Conservation (phyloP, 768 basidiomycete species). For the Serpula lacrymans region DNA sequence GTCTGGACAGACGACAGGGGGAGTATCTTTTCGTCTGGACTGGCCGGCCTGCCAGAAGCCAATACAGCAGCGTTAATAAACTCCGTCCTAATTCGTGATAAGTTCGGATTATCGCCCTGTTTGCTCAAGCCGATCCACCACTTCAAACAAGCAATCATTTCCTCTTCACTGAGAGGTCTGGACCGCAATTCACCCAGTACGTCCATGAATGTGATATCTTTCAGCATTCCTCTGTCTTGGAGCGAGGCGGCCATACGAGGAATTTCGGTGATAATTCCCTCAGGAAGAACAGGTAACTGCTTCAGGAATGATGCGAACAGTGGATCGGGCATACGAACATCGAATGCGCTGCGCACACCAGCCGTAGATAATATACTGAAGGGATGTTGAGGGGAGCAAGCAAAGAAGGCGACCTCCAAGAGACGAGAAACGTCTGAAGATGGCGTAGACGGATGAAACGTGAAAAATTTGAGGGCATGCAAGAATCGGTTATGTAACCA, state of each 20-base stretch:
- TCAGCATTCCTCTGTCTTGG: slow-evolving; percentile 61
- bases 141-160: slow-evolving; percentile 77
- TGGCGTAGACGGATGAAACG: slow-evolving; percentile 85
- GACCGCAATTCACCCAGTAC: slow-evolving; percentile 73
- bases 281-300: slow-evolving; percentile 69
- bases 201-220: slow-evolving; percentile 75
- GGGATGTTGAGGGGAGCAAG: slow-evolving; percentile 43
- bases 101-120: slow-evolving; percentile 31
- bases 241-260: slow-evolving; percentile 59
- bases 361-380: slow-evolving; percentile 74
- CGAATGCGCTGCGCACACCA: slow-evolving; percentile 63
- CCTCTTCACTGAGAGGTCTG: slow-evolving; percentile 64
- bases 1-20: slow-evolving; percentile 68
- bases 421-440: slow-evolving; percentile 69
- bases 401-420: slow-evolving; percentile 79
- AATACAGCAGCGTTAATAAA: slow-evolving; percentile 74
- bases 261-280: slow-evolving; percentile 53
- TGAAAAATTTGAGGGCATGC: slow-evolving; percentile 87
- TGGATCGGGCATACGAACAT: slow-evolving; percentile 72
- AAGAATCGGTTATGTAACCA: slow-evolving; percentile 60
- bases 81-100: slow-evolving; percentile 48
- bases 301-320: slow-evolving; percentile 74
- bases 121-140: slow-evolving; percentile 71
- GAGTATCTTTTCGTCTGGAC: slow-evolving; percentile 51
- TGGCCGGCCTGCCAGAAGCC: slow-evolving; percentile 30